Evolutionary conservation across 2,329 filamentous ascomycete species (phyloP).

Genomic region (Alternaria novae-zelandiae): DNA sequence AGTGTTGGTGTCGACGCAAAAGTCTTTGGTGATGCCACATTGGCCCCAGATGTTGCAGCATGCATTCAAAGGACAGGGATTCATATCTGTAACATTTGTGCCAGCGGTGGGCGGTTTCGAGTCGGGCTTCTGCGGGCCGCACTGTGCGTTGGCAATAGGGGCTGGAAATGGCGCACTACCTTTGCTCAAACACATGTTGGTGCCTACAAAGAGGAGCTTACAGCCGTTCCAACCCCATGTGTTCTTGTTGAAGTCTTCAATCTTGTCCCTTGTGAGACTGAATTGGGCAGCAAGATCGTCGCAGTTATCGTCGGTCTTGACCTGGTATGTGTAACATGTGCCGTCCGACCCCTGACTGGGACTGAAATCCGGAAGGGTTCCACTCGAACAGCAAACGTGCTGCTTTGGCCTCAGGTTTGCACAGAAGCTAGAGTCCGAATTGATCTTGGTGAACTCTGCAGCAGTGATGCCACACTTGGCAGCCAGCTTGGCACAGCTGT

Average conservation of each 20-base stretch:
- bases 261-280: neutral
- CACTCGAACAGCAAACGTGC: constrained; percentile 15
- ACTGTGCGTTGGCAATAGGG: constrained; percentile 46
- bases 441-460: neutral
- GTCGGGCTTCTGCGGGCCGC: constrained; percentile 55
- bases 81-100: constrained; percentile 28
- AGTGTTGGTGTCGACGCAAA: constrained; percentile 14
- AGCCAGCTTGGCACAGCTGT: neutral
- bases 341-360: constrained; percentile 14
- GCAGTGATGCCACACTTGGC: neutral
- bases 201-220: constrained; percentile 6
- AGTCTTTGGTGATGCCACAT: constrained; percentile 20
- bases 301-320: constrained; percentile 12
- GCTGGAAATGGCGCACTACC: constrained; percentile 18
- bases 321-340: constrained; percentile 6
- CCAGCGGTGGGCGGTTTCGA: constrained; percentile 44
- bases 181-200: constrained; percentile 15
- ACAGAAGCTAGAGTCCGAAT: neutral
- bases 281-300: constrained; percentile 6
- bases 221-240: constrained; percentile 26
- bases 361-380: constrained; percentile 12
- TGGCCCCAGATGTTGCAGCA: constrained; percentile 29
- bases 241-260: constrained; percentile 17
- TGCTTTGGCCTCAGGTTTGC: neutral
- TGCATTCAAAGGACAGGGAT: constrained; percentile 25